Evolutionary conservation across 164 flowering plant species (phyloP).

Genomic region (Buxus sempervirens): DNA sequence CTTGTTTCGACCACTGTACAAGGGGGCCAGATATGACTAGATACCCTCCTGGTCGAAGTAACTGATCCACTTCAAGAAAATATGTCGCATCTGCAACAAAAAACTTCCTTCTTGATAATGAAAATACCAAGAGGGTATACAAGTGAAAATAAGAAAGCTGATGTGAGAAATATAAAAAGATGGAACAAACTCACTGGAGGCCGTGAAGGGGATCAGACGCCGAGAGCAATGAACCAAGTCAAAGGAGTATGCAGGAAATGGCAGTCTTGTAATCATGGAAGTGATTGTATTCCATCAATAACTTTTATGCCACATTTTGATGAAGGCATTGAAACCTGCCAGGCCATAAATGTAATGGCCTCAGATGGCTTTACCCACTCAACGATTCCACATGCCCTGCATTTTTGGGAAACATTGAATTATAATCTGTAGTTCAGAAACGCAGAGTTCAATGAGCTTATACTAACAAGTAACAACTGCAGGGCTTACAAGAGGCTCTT

Average conservation of each 20-base stretch:
- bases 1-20: slow-evolving; percentile 93
- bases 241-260: slow-evolving; percentile 88
- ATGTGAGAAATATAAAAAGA: too few relatives aligned
- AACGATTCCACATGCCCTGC: slow-evolving; percentile 66
- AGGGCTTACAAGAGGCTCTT: slow-evolving; percentile 68
- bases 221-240: slow-evolving; percentile 95
- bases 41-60: slow-evolving; percentile 95
- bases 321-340: too few relatives aligned
- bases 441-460: not conserved
- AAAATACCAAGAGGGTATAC: slow-evolving; percentile 10
- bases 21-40: slow-evolving; percentile 96
- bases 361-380: slow-evolving; percentile 31
- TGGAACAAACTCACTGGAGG: slow-evolving; percentile 68
- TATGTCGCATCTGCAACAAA: slow-evolving; percentile 85
- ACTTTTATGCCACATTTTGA: too few relatives aligned
- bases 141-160: not conserved
- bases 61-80: slow-evolving; percentile 85
- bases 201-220: slow-evolving; percentile 91
- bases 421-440: not conserved
- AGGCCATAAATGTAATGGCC: not conserved
- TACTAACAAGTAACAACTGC: not conserved
- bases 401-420: slow-evolving; percentile 5
- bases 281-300: too few relatives aligned
- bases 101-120: too few relatives aligned
- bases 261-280: too few relatives aligned